A percentile compares a stretch with the other conserved stretches of the same genome.
phyloP scores from a whole-genome alignment of 768 basidiomycete genomes.

The Epithele typhae region DNA sequence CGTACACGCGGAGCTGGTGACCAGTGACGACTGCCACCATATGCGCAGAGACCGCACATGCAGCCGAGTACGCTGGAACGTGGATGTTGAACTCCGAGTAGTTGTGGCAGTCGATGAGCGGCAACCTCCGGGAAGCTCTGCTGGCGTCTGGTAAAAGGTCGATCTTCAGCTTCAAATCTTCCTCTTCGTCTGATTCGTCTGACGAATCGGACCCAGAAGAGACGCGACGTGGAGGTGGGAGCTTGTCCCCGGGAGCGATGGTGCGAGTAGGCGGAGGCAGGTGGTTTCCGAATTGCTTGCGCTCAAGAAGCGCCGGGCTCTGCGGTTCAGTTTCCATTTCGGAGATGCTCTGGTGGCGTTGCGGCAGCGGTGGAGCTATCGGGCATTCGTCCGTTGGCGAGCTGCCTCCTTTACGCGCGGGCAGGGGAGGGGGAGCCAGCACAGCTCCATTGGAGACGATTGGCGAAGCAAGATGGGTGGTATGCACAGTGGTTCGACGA shows the following conservation, averaged over 20 bases:
- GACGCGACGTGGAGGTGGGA: slow-evolving; percentile 51
- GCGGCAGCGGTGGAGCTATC: slow-evolving; percentile 2
- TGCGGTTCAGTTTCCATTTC: slow-evolving; percentile 8
- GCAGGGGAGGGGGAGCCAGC: slow-evolving; percentile 33
- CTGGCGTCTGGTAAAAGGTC: slow-evolving; percentile 67
- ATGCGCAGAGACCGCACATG: slow-evolving; percentile 52
- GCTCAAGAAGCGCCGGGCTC: slow-evolving; percentile 13
- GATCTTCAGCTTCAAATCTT: slow-evolving; percentile 37
- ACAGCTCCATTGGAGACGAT: slow-evolving; percentile 18
- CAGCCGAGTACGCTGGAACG: slow-evolving; percentile 49
- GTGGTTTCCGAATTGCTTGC: slow-evolving; percentile 23
- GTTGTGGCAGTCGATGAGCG: slow-evolving; percentile 27
- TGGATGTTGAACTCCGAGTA: slow-evolving; percentile 48
- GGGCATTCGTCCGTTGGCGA: slow-evolving; percentile 12
- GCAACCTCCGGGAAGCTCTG: slow-evolving; percentile 55
- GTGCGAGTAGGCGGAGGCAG: slow-evolving; percentile 75
- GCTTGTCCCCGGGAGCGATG: slow-evolving; percentile 63
- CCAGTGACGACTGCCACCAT: slow-evolving; percentile 52
- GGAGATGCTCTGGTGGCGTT: slow-evolving; percentile 12
- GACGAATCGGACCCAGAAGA: slow-evolving; percentile 31
- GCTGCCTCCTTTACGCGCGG: slow-evolving; percentile 20
- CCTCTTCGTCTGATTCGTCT: slow-evolving; percentile 55
- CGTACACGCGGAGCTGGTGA: slow-evolving; percentile 61
- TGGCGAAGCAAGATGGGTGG: slow-evolving; percentile 7
- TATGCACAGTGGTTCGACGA: slow-evolving; percentile 8